Conservation (phyloP, 2,329 filamentous ascomycete species). For the Colletotrichum sp. region DNA sequence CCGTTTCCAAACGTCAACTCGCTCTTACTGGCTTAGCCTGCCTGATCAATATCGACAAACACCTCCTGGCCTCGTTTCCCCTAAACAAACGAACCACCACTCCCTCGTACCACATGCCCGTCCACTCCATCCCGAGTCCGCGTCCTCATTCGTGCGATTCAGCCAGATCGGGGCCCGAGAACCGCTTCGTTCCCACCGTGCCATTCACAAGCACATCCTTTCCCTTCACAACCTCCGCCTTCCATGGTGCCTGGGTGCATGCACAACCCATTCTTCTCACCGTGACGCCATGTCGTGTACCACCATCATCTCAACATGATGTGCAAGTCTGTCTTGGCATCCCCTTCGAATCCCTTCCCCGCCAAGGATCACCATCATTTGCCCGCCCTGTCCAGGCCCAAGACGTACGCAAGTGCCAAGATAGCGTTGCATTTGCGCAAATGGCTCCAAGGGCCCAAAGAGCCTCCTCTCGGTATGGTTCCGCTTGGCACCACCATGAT, state of each 20-base stretch:
- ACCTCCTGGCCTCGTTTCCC: slow-evolving; percentile 12
- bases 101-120: background rate
- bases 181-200: background rate
- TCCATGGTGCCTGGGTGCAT: too few relatives aligned
- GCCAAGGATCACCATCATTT: background rate
- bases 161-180: background rate
- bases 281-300: background rate
- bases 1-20: slow-evolving; percentile 10
- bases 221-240: background rate
- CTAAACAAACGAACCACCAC: slow-evolving; percentile 6
- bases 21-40: background rate
- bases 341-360: background rate
- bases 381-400: background rate
- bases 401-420: slow-evolving; percentile 3
- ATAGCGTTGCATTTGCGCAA: background rate
- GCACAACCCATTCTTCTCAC: background rate
- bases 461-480: slow-evolving; percentile 8
- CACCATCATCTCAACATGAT: background rate
- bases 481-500: background rate
- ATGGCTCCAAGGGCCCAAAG: background rate
- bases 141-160: slow-evolving; percentile 7
- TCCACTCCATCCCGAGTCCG: background rate
- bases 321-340: background rate
- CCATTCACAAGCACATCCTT: background rate
- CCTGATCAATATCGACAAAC: background rate